A percentile compares a stretch with the other conserved stretches of the same genome.
These are phyloP conservation scores for Candida chauliodis DNA, from an alignment of 805 yeast genomes.

Conservation along the genomic window DNA sequence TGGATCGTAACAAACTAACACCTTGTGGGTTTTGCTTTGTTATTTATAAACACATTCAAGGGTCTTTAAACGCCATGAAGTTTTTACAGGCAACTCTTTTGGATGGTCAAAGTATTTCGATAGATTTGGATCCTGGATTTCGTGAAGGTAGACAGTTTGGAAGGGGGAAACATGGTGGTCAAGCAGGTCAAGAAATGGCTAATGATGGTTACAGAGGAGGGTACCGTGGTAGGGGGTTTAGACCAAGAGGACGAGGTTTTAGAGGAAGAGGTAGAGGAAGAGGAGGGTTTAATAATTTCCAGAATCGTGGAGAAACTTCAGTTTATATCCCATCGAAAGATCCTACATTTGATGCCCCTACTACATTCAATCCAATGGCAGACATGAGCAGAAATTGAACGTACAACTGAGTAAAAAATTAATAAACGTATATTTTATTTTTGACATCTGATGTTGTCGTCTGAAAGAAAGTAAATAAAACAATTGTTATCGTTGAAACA, in stretches of 20 bases:
- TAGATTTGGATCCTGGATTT: constrained; percentile 95
- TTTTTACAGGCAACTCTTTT: constrained; percentile 77
- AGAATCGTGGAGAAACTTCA: constrained; percentile 11
- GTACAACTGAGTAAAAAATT: too few relatives aligned
- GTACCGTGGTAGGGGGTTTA: constrained; percentile 37
- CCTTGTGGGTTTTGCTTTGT: constrained; percentile 98
- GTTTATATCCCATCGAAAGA: constrained; percentile 23
- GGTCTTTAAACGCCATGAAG: constrained; percentile 79
- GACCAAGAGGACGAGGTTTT: constrained; percentile 35
- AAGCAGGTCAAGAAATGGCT: constrained; percentile 64
- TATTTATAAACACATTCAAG: constrained; percentile 62
- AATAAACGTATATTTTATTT: too few relatives aligned
- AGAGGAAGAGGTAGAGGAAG: constrained; percentile 38
- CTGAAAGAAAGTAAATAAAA: constrained; percentile 12
- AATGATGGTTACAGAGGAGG: constrained; percentile 38
- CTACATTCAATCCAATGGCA: constrained; percentile 15
- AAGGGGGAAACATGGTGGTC: constrained; percentile 90
- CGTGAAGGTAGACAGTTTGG: constrained; percentile 95
- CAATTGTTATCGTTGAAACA: constrained; percentile 23
- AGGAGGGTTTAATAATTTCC: constrained; percentile 25
- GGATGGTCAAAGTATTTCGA: constrained; percentile 76
- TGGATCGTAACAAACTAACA: constrained; percentile 83
- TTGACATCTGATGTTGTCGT: constrained; percentile 15
- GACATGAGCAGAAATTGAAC: constrained; percentile 5
- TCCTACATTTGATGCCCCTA: constrained; percentile 14